A percentile compares a stretch with the other conserved stretches of the same genome.
Evolutionary conservation across 306 rosid species (phyloP).

Genomic region (Cicer arietinum): DNA sequence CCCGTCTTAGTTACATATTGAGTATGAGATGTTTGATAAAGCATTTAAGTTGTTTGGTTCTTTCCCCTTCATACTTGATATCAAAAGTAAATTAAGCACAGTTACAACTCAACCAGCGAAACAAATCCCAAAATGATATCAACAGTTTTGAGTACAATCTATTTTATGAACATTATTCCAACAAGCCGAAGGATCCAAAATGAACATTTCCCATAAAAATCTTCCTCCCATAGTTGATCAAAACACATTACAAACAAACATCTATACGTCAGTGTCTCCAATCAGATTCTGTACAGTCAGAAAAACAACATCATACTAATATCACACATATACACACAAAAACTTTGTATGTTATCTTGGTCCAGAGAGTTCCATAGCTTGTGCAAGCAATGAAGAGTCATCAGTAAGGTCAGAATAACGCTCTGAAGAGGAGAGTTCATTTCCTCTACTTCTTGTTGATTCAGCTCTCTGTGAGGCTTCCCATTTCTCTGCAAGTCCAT

Average conservation of each 20-base stretch:
- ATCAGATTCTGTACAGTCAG: conserved; percentile 59
- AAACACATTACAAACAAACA: conserved; percentile 46
- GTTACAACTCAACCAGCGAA: neutral
- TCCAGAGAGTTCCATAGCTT: conserved; percentile 99
- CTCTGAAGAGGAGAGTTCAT: conserved; percentile 82
- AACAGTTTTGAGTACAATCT: conserved; percentile 45
- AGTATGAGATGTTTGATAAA: no score
- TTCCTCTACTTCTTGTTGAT: conserved; percentile 75
- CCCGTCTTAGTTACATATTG: no score
- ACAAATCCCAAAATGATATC: conserved; percentile 36
- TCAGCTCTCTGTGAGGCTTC: conserved; percentile 89
- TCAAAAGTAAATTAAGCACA: conserved; percentile 13
- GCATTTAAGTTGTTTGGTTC: no score
- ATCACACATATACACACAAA: neutral
- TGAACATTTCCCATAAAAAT: conserved; percentile 40
- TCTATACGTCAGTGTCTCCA: conserved; percentile 46
- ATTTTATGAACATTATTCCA: conserved; percentile 52
- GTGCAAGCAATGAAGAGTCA: conserved; percentile 93
- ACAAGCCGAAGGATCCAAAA: conserved; percentile 41
- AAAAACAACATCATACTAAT: neutral
- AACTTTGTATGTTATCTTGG: conserved; percentile 62
- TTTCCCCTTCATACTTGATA: no score
- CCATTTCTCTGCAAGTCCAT: conserved; percentile 98
- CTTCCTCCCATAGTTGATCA: conserved; percentile 34
- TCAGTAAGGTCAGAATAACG: conserved; percentile 95